A percentile compares a stretch with the other conserved stretches of the same genome.
Evolutionary conservation across 164 flowering plant genomes (phyloP).

Genomic region (Piper betle): DNA sequence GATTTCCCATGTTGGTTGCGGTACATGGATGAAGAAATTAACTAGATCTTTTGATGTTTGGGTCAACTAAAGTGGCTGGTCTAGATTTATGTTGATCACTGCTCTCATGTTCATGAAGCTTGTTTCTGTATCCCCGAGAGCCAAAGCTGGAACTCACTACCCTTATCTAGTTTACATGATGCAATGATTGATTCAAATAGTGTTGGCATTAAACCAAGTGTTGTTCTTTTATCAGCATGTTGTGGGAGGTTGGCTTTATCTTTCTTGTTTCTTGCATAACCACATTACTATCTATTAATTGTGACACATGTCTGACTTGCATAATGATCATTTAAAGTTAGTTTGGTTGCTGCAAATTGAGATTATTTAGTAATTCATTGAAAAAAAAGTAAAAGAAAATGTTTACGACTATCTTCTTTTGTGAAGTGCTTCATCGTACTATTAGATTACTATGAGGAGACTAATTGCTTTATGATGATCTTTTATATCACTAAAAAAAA

Average conservation of each 20-base stretch:
- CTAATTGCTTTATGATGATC: no score
- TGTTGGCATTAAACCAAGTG: slow-evolving; percentile 25
- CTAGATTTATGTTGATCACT: slow-evolving; percentile 46
- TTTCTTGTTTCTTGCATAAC: no score
- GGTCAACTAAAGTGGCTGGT: slow-evolving; percentile 26
- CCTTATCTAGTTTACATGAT: slow-evolving; percentile 31
- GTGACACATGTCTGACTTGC: not conserved
- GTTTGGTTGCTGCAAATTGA: no score
- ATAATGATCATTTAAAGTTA: not conserved
- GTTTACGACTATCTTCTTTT: no score
- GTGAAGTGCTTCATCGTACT: no score
- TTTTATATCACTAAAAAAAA: no score
- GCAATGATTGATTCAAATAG: slow-evolving; percentile 32
- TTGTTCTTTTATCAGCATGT: slow-evolving; percentile 62
- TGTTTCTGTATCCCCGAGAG: slow-evolving; percentile 70
- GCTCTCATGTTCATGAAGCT: slow-evolving; percentile 33
- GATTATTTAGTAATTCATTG: no score
- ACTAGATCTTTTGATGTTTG: slow-evolving; percentile 9
- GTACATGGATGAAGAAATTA: slow-evolving; percentile 67
- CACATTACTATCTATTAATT: not conserved
- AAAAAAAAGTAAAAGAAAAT: no score
- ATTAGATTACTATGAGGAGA: no score
- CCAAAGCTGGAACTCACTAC: slow-evolving; percentile 78
- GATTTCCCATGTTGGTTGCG: slow-evolving; percentile 76
- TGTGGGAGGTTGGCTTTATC: slow-evolving; percentile 66